Evolutionary conservation across 148 eudicot genomes (phyloP).

Genomic region (Amaranthus palmeri): DNA sequence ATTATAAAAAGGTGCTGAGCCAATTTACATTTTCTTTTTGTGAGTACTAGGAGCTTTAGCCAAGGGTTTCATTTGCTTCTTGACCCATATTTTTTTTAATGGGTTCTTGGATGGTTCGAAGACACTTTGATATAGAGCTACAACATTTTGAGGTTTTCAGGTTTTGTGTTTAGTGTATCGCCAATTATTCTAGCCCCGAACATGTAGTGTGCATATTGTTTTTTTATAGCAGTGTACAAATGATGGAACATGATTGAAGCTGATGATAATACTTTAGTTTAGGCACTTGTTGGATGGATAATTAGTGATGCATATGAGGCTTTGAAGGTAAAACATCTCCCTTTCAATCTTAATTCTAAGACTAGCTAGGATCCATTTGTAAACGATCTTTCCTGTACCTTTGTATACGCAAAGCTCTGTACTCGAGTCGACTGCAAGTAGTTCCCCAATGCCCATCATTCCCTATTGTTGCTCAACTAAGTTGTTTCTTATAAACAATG

Average conservation of each 20-base stretch:
- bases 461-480: no score
- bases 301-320: no score
- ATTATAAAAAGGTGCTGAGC: slow-evolving; percentile 56
- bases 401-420: no score
- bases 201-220: not conserved
- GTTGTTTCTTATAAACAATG: no score
- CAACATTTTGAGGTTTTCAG: not conserved
- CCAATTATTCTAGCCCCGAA: not conserved
- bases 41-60: not conserved
- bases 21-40: not conserved
- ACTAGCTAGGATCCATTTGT: no score
- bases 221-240: not conserved
- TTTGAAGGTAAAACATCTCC: no score
- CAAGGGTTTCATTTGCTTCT: slow-evolving; percentile 4
- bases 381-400: no score
- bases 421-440: no score
- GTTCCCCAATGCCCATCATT: no score
- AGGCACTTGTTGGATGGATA: not conserved
- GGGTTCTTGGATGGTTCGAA: slow-evolving; percentile 3
- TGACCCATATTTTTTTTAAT: slow-evolving; percentile 8
- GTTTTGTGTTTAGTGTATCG: not conserved
- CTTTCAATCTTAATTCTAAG: no score
- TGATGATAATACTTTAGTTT: not conserved
- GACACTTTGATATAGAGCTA: not conserved
- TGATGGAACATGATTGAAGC: slow-evolving; percentile 2